Base-by-base conservation (phyloP, 1,139 yeast genomes). In the Suhomyces anneliseae region DNA sequence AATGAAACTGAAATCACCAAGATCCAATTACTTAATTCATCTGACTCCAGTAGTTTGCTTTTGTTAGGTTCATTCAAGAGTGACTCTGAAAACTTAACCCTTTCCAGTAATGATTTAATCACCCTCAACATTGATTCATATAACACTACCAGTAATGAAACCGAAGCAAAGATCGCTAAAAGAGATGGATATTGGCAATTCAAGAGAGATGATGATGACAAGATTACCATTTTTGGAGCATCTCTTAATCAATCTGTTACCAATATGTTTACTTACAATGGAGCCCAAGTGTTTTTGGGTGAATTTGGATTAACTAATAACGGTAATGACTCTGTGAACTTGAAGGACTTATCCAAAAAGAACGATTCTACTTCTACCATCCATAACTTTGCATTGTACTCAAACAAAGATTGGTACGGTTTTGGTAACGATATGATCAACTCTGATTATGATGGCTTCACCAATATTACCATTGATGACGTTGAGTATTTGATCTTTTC, bases 11-110 rank as follows among this genome's bases (percentile, higher is more conserved):
- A 58, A 7, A 67, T 87, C 6, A 63, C 62, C 8, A 57, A 68
- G 58, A 11, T 62, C 61, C 19, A 54, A 69, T 15, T 66, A 59
- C 50, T 65, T 69, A 62, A 64, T 43, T 47, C 59, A 11, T 50
- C 61, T 7, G 56, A 58, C n/a, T 45, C 52, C 27, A 52, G 56
- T 37, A 79, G 60, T 1, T 59, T 75, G 38, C 44, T 65, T 6
- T 43, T 75, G 8, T 60, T 68, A 41, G 95, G 95, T 14, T 68
- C 74, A 34, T 81, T 85, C 51, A 54, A 64, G 8, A 70, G 82
- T 2, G 53, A 59, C 10, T 68, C 68, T 2, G 51, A 59, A 6
- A 65, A 68, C 47, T 50, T 71, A 36, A 59, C 71, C 0, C 55
- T 71, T 34, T 44, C 61, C 11, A 70, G 62, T 52, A 50, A 49